Conservation (phyloP, 2,329 filamentous ascomycete genomes). For the Ascochyta fabae region DNA sequence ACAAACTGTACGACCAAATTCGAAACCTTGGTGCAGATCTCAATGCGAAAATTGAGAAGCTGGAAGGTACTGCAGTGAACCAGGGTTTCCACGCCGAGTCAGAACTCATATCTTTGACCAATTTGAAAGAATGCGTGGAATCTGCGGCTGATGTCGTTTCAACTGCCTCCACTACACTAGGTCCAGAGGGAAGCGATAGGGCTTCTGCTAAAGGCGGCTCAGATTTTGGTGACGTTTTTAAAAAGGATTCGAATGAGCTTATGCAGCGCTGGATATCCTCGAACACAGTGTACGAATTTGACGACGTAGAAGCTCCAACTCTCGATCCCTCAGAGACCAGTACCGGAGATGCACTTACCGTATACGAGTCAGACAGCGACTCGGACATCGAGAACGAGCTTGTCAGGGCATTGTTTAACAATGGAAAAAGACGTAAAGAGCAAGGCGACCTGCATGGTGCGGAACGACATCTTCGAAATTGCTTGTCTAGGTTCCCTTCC, state of each 20-base stretch:
- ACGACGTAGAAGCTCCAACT: conserved; percentile 17
- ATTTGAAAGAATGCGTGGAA: conserved; percentile 30
- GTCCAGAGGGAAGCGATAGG: conserved; percentile 20
- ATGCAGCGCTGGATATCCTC: conserved; percentile 32
- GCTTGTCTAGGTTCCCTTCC: conserved; percentile 19
- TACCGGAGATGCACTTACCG: conserved; percentile 10
- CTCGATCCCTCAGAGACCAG: conserved; percentile 21
- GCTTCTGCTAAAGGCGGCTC: conserved; percentile 25
- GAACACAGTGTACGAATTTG: conserved; percentile 30
- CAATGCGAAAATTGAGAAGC: conserved; percentile 29
- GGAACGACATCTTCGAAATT: conserved; percentile 24
- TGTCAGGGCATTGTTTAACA: conserved; percentile 24
- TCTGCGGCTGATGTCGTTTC: conserved; percentile 34
- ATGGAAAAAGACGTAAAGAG: conserved; percentile 23
- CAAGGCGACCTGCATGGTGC: conserved; percentile 22
- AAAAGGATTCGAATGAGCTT: conserved; percentile 20
- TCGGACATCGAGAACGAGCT: conserved; percentile 29
- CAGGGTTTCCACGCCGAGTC: conserved; percentile 16
- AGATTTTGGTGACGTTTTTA: conserved; percentile 31
- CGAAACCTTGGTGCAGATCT: conserved; percentile 23
- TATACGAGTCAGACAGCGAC: conserved; percentile 27
- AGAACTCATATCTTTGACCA: conserved; percentile 27
- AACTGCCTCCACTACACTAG: conserved; percentile 30
- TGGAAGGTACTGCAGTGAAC: conserved; percentile 17
- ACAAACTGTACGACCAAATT: conserved; percentile 32